These are phyloP conservation scores for Extremus antarcticus DNA, from an alignment of 495 filamentous ascomycete genomes.

Conservation along the genomic window DNA sequence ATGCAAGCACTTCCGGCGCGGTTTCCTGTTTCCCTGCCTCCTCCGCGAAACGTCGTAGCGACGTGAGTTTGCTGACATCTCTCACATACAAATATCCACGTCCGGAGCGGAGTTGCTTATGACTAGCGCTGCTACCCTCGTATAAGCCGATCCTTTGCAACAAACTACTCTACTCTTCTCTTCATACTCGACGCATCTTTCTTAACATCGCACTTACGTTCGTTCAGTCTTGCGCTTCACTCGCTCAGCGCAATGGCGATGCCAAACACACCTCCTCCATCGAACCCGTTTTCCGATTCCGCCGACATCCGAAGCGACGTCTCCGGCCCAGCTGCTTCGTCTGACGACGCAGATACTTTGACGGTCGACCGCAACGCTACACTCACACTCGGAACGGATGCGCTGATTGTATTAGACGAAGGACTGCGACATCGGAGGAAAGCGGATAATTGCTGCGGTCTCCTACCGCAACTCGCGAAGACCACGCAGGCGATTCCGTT, in stretches of 20 bases:
- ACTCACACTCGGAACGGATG: constrained; percentile 52
- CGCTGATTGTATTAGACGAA: constrained; percentile 51
- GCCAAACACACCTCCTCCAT: constrained; percentile 7
- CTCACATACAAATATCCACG: background rate
- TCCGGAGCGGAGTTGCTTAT: background rate
- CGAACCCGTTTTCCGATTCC: constrained; percentile 35
- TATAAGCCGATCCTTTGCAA: no score
- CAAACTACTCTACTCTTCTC: background rate
- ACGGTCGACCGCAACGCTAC: constrained; percentile 48
- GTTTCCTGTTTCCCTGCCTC: no score
- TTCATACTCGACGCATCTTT: no score
- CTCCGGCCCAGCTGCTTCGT: constrained; percentile 24
- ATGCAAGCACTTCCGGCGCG: no score
- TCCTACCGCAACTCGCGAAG: constrained; percentile 29
- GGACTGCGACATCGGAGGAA: constrained; percentile 30
- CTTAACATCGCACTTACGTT: no score
- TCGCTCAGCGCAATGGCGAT: constrained; percentile 26
- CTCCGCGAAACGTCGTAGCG: no score
- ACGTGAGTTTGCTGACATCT: no score
- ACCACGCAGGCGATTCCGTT: constrained; percentile 50
- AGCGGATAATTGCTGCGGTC: constrained; percentile 36
- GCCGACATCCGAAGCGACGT: constrained; percentile 19
- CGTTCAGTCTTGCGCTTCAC: constrained; percentile 14
- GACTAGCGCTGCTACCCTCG: no score
- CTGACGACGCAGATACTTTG: constrained; percentile 30